Evolutionary conservation across 179 eudicot genomes (phyloP).

Genomic region (Amaranthus tricolor): DNA sequence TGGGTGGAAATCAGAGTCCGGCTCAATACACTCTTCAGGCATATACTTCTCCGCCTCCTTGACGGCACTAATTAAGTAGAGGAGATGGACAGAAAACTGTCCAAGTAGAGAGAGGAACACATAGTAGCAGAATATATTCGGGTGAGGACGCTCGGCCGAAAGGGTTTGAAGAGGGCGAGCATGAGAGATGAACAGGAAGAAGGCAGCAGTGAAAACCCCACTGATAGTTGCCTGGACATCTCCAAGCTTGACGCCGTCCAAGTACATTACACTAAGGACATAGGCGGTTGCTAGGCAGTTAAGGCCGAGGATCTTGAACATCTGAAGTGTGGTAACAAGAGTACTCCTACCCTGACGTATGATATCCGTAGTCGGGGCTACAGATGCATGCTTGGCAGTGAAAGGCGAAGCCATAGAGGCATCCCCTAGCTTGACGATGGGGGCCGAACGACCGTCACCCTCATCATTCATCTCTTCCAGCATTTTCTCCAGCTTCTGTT

Average conservation of each 20-base stretch:
- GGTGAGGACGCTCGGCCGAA: slow-evolving; percentile 80
- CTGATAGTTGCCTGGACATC: slow-evolving; percentile 96
- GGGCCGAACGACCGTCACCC: slow-evolving; percentile 80
- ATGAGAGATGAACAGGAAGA: slow-evolving; percentile 91
- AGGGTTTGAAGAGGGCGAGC: slow-evolving; percentile 78
- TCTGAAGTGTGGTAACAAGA: slow-evolving; percentile 91
- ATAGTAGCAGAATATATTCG: slow-evolving; percentile 73
- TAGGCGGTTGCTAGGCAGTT: slow-evolving; percentile 98
- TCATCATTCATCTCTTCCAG: slow-evolving; percentile 89
- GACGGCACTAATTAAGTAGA: slow-evolving; percentile 71
- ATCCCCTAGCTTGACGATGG: slow-evolving; percentile 87
- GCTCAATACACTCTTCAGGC: slow-evolving; percentile 97
- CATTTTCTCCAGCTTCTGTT: slow-evolving; percentile 73
- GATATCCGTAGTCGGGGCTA: slow-evolving; percentile 73
- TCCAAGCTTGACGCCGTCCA: slow-evolving; percentile 91
- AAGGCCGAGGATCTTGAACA: slow-evolving; percentile 95
- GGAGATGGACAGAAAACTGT: slow-evolving; percentile 68
- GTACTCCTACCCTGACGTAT: slow-evolving; percentile 96
- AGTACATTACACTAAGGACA: slow-evolving; percentile 87
- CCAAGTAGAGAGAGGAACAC: slow-evolving; percentile 82
- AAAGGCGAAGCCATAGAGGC: slow-evolving; percentile 99
- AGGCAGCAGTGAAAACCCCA: slow-evolving; percentile 88
- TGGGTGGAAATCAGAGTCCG: slow-evolving; percentile 87
- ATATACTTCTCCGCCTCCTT: slow-evolving; percentile 94
- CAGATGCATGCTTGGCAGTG: slow-evolving; percentile 94